Evolutionary conservation across 177 flowering plant species (phyloP).

Genomic region (Vitis hybrid): DNA sequence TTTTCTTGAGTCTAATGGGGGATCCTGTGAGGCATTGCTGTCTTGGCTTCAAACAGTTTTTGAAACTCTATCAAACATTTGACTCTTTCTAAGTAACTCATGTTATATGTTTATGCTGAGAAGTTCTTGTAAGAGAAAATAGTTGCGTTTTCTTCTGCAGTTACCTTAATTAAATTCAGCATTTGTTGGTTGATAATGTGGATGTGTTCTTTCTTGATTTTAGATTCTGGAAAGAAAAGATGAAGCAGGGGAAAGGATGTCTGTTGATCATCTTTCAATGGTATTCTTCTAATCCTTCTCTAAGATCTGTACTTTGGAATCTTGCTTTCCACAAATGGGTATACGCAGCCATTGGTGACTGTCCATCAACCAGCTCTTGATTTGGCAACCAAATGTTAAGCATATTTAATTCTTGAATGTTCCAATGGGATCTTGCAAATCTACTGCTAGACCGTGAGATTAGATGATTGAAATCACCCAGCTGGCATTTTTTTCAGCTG

Average conservation of each 20-base stretch:
- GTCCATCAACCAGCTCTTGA: neutral
- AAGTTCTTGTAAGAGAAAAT: neutral
- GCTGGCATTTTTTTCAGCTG: constrained; percentile 10
- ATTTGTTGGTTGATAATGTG: constrained; percentile 8
- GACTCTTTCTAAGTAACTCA: too few relatives aligned
- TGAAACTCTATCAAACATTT: neutral
- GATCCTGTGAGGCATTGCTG: neutral
- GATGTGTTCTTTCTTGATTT: constrained; percentile 11
- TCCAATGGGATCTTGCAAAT: neutral
- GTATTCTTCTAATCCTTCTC: constrained; percentile 34
- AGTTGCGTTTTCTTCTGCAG: neutral
- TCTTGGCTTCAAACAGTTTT: constrained; percentile 1
- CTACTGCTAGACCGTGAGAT: neutral
- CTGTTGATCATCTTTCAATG: constrained; percentile 63
- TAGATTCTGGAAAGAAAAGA: constrained; percentile 71
- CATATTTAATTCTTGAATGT: neutral
- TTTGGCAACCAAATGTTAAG: neutral
- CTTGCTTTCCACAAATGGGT: neutral
- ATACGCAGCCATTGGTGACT: neutral
- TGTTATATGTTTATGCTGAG: too few relatives aligned
- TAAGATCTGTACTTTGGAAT: neutral
- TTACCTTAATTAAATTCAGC: neutral
- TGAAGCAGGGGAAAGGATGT: constrained; percentile 34
- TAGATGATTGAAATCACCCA: constrained; percentile 9
- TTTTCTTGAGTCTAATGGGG: neutral